phyloP scores from a whole-genome alignment of 768 basidiomycete species.

The Dentipellis sp. region DNA sequence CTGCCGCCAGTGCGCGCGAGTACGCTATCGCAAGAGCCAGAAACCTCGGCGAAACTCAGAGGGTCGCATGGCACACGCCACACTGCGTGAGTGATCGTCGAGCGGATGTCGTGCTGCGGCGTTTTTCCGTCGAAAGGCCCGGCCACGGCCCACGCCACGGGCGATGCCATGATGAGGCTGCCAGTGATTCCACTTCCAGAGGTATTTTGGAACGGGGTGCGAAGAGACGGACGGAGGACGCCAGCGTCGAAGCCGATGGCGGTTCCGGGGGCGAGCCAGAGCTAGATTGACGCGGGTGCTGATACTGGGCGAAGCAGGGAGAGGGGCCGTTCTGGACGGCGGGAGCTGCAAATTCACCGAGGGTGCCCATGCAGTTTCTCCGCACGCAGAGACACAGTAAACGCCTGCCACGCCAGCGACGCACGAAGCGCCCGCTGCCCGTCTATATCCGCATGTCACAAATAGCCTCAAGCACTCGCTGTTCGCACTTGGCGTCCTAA shows the following conservation, averaged over 20 bases:
- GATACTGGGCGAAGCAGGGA: neutral
- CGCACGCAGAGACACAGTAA: too few species aligned
- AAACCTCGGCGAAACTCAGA: neutral
- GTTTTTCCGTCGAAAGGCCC: neutral
- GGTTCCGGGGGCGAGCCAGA: neutral
- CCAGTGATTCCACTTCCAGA: neutral
- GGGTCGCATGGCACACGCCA: neutral
- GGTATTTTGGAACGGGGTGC: too few species aligned
- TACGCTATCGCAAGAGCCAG: neutral
- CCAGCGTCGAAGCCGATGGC: too few species aligned
- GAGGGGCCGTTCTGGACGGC: too few species aligned
- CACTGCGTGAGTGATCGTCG: neutral
- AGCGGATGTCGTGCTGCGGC: neutral
- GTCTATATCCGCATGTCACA: too few species aligned
- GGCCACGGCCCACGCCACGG: neutral
- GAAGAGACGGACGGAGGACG: too few species aligned
- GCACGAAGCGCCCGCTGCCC: too few species aligned
- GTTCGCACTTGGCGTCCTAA: too few species aligned
- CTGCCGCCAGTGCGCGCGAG: neutral
- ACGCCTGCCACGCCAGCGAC: too few species aligned
- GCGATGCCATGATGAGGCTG: neutral
- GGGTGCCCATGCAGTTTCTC: too few species aligned
- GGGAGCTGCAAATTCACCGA: too few species aligned
- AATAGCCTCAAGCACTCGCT: too few species aligned
- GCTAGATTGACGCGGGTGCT: neutral